Evolutionary conservation across 78 protist genomes (phyloP).

Genomic region (Isochrysis galbana): DNA sequence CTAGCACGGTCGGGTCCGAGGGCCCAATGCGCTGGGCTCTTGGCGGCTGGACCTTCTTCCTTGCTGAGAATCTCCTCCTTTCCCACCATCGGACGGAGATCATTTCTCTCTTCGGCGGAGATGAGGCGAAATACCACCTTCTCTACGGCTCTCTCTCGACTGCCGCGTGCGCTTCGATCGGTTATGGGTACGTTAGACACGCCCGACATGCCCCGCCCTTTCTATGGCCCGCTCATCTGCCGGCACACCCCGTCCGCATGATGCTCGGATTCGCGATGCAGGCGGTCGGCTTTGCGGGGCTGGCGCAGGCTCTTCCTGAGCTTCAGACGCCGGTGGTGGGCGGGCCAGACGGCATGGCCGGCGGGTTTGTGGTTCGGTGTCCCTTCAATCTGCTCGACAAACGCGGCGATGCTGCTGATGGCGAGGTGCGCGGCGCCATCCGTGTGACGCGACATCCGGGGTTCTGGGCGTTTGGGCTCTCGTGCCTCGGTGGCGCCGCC

Average conservation of each 20-base stretch:
- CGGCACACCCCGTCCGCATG: too few species aligned
- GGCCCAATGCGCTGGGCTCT: conserved; percentile 20
- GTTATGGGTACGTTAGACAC: background rate
- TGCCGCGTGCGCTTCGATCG: background rate
- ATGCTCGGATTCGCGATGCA: background rate
- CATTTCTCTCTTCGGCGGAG: background rate
- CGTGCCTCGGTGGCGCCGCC: background rate
- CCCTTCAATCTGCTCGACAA: too few species aligned
- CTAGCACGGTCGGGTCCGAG: too few species aligned
- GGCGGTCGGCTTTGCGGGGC: background rate
- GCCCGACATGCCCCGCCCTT: background rate
- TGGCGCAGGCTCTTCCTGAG: background rate
- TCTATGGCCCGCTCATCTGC: too few species aligned
- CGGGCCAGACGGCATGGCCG: too few species aligned
- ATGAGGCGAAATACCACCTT: background rate
- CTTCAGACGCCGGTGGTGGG: background rate
- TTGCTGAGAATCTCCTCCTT: background rate
- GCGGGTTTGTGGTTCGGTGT: too few species aligned
- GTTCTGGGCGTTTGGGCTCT: background rate
- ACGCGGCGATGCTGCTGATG: too few species aligned
- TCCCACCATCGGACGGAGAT: background rate
- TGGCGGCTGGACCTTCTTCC: background rate
- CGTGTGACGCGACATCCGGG: background rate
- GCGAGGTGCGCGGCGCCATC: background rate
- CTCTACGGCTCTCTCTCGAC: background rate